Evolutionary conservation across 106 monocot species (phyloP), one percentile per base, ranked within the genome.

Genomic region (Allium sativum): DNA sequence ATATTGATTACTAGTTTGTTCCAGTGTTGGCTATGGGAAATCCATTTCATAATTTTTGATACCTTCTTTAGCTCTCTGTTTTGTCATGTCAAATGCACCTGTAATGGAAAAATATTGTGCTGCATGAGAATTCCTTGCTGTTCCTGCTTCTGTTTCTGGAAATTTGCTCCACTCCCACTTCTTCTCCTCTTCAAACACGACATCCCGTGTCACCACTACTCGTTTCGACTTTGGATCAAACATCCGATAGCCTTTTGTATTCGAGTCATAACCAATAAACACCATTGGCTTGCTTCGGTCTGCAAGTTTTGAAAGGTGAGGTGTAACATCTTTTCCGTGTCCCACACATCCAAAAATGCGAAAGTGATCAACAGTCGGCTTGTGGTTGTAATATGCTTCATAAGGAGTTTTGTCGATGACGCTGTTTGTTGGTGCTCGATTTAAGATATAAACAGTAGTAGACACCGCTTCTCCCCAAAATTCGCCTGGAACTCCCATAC

Each of bases 401-500:
- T 59, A 74, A 9, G 75, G 74, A 3, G 79, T 74, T 58, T 64
- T 51, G 18, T 55, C 68, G 4, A 6, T 18, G 7, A 78, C 21
- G 15, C 46, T 63, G 17, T 44, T 67, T 7, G 71, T 72, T 40
- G 73, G 72, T 10, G 68, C 42, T 57, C 73, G 21, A 40, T 78
- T 78, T 14, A 68, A 43, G 12, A 74, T 7, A 18, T 74, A 79
- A 0, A 79, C 68, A 3, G 74, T 69, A 20, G 69, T 74, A 3
- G 12, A 48, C 1, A 79, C 74, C 0, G 69, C 79, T 42, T 79
- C 61, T 8, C 63, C 74, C 74, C 73, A 79, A 21, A 74, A 79
- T 9, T 19, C 15, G 3, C 18, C 59, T 17, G 70, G 65, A 10
- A 79, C 18, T 1, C 18, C 18, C 52, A 44, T 70, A 11, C 48